Evolutionary conservation across 2,329 filamentous ascomycete genomes (phyloP), one percentile per base, ranked within the genome.

Genomic region (Colletotrichum lindemuthianum): DNA sequence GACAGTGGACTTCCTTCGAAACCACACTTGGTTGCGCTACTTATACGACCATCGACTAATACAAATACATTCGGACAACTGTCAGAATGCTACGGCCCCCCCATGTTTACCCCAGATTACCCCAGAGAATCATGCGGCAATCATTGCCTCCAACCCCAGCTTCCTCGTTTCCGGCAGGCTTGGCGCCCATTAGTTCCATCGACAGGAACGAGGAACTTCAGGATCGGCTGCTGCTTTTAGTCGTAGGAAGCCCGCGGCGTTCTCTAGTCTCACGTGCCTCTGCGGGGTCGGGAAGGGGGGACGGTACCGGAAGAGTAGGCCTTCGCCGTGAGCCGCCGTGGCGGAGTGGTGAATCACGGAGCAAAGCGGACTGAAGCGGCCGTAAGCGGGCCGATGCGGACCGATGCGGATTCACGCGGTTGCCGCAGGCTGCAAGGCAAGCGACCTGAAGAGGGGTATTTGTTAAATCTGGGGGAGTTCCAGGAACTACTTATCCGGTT

Each of bases 81-180:
- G 2, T 8, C 8, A 16, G 15, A 2, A 41, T 40, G 24, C 11
- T 13, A 33, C 24, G 6, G 36, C 9, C 40, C 40, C 40, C 52
- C 52, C 52, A 10, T 15, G 6, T 45, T 45, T 39, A 45, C 33
- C 41, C 52, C 33, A 37, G 52, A 47, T 45, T 55, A 39, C 52
- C 52, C 52, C 52, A 47, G 16, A 33, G 37, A 36, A 33, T 45
- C 33, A 45, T 36, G 41, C 15, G 33, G 8, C 3, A 33, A n/a
- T 16, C 3, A 6, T 3, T 12, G 8, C 34, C 34, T 9, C 41
- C 33, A 11, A 10, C 40, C 33, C n/a, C 37, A 32, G 52, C 52
- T 10, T 37, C 41, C 41, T n/a, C 16, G 3, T 45, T 33, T 33
- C 11, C 33, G 32, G 6, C 24, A 9, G 37, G 15, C 52, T 37